These are phyloP conservation scores for Fagus sylvatica DNA, from an alignment of 306 rosid species.

Conservation along the genomic window DNA sequence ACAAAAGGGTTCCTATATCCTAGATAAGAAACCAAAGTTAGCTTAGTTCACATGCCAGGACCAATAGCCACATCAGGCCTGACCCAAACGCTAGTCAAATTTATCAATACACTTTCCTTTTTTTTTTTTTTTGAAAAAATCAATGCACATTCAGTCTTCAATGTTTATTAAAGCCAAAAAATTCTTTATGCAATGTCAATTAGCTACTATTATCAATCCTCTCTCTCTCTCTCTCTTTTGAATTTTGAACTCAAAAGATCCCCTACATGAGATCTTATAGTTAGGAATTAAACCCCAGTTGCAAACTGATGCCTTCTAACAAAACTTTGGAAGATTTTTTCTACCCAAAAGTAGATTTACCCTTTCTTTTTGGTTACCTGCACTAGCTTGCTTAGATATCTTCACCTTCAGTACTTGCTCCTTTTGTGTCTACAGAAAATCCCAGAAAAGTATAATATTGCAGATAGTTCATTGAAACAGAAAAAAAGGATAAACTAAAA, in stretches of 20 bases:
- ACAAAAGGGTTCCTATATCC: background rate
- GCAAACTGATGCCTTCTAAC: background rate
- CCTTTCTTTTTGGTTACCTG: constrained; percentile 45
- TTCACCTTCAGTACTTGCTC: constrained; percentile 59
- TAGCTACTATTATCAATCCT: background rate
- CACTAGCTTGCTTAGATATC: constrained; percentile 72
- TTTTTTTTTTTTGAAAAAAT: too few relatives aligned
- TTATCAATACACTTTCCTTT: background rate
- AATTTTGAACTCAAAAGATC: constrained; percentile 3
- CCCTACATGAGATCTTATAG: background rate
- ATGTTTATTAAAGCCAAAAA: constrained; percentile 20
- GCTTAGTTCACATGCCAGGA: background rate
- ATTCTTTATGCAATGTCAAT: constrained; percentile 1
- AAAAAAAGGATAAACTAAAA: constrained; percentile 3
- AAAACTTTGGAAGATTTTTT: background rate
- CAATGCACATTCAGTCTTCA: background rate
- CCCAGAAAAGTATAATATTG: constrained; percentile 2
- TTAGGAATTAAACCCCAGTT: constrained; percentile 1
- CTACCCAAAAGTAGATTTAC: background rate
- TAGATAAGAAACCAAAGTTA: background rate
- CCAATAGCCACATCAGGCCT: constrained; percentile 16
- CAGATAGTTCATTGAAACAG: background rate
- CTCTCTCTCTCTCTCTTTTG: background rate
- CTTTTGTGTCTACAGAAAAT: constrained; percentile 51
- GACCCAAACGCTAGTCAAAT: constrained; percentile 15